Conservation (phyloP, 2,329 filamentous ascomycete genomes). For the Rachicladosporium sp. region DNA sequence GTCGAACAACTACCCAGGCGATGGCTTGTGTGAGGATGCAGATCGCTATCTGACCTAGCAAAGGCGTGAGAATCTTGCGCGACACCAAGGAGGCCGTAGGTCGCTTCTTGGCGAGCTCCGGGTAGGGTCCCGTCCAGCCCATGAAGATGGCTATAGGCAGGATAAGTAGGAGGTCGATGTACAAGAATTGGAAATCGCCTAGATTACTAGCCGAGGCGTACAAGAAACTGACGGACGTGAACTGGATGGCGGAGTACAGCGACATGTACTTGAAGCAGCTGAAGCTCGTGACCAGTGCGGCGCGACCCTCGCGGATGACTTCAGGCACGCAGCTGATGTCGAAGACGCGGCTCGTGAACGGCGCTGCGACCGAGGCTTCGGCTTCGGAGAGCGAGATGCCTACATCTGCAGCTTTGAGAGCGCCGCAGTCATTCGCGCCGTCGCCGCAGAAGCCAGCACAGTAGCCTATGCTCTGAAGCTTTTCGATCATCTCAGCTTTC, state of each 20-base stretch:
- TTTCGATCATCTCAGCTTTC: conserved; percentile 95
- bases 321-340: conserved; percentile 92
- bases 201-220: conserved; percentile 90
- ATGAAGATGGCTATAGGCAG: conserved; percentile 96
- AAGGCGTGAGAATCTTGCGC: conserved; percentile 76
- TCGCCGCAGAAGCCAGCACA: conserved; percentile 94
- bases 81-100: conserved; percentile 88
- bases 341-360: conserved; percentile 89
- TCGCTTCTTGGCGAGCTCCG: conserved; percentile 64
- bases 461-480: conserved; percentile 90
- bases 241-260: conserved; percentile 97
- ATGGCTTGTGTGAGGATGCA: conserved; percentile 66
- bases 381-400: conserved; percentile 95
- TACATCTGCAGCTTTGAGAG: conserved; percentile 91
- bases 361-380: conserved; percentile 94
- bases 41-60: conserved; percentile 78
- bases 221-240: conserved; percentile 90
- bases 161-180: conserved; percentile 86
- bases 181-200: conserved; percentile 95
- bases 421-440: conserved; percentile 93
- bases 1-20: conserved; percentile 60
- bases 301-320: conserved; percentile 84
- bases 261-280: conserved; percentile 99
- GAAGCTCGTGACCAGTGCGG: conserved; percentile 94
- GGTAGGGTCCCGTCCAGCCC: conserved; percentile 87